A percentile compares a stretch with the other conserved stretches of the same genome.
Conservation (phyloP, 371 early-diverging fungal genomes). For the Mortierella sp. region DNA sequence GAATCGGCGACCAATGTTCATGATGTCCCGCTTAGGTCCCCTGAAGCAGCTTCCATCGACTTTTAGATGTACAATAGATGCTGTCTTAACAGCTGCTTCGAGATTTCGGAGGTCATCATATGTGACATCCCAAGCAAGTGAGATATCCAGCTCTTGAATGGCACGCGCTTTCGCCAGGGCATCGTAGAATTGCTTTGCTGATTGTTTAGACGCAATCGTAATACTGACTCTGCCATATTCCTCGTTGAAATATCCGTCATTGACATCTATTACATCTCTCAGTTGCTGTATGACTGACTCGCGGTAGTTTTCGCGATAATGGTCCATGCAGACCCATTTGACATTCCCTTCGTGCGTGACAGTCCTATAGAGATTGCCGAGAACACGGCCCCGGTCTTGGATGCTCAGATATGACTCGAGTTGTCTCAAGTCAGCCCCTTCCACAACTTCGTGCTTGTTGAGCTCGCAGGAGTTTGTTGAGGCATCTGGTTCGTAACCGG, state of each 20-base stretch:
- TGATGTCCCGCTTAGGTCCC: not conserved
- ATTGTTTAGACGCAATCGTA: not conserved
- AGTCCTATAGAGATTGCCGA: constrained; percentile 28
- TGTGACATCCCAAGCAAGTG: constrained; percentile 10
- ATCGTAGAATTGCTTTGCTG: constrained; percentile 15
- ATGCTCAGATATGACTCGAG: constrained; percentile 14
- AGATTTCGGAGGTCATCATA: constrained; percentile 16
- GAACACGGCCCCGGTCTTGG: constrained; percentile 8
- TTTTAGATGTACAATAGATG: constrained; percentile 7
- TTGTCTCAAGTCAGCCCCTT: constrained; percentile 22
- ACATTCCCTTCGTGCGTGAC: constrained; percentile 21
- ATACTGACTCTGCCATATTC: constrained; percentile 3
- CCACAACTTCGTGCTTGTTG: not conserved
- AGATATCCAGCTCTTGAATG: constrained; percentile 10
- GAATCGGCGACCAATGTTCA: constrained; percentile 13
- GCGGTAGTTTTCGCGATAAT: constrained; percentile 14
- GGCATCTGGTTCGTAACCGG: not conserved
- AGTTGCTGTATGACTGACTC: not conserved
- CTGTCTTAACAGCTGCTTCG: constrained; percentile 1
- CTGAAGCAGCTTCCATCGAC: not conserved
- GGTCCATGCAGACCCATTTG: constrained; percentile 39
- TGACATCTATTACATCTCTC: not conserved
- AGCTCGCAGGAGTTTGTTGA: not conserved
- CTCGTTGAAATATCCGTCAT: constrained; percentile 3
- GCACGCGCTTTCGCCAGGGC: constrained; percentile 1